Evolutionary conservation across 2,329 filamentous ascomycete genomes (phyloP).

Genomic region (Diplocarpon rosae): DNA sequence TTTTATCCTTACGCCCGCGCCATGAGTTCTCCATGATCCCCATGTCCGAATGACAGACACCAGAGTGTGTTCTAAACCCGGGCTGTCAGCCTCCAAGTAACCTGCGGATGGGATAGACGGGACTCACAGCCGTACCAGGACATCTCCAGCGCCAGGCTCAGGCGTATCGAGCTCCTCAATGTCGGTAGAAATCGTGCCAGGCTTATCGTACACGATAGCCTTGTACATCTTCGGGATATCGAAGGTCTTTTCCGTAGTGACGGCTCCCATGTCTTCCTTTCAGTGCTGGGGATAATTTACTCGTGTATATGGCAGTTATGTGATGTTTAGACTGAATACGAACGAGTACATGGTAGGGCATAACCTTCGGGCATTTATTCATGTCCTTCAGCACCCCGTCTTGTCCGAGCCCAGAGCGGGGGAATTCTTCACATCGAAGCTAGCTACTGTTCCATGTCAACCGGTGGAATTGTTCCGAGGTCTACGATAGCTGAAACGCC

Average conservation of each 20-base stretch:
- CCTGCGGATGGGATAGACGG: background rate
- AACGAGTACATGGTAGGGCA: too few species aligned
- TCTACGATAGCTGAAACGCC: too few species aligned
- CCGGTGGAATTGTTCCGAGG: too few species aligned
- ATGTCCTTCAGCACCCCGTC: too few species aligned
- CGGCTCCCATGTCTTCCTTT: constrained; percentile 19
- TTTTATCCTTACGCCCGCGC: constrained; percentile 20
- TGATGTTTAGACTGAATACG: too few species aligned
- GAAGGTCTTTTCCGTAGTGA: constrained; percentile 18
- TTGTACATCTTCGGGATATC: constrained; percentile 49
- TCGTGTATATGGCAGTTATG: too few species aligned
- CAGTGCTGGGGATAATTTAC: too few species aligned
- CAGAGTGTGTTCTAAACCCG: constrained; percentile 43
- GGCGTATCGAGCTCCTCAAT: constrained; percentile 52
- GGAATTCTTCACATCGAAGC: too few species aligned
- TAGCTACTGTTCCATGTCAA: too few species aligned
- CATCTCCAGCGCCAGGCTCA: constrained; percentile 50
- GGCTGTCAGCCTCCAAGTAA: background rate
- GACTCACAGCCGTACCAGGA: constrained; percentile 47
- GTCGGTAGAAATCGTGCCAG: constrained; percentile 53
- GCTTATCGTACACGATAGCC: constrained; percentile 53
- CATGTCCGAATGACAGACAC: constrained; percentile 54
- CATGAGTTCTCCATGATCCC: constrained; percentile 40
- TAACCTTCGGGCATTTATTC: too few species aligned
- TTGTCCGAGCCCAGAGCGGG: too few species aligned